A percentile compares a stretch with the other conserved stretches of the same genome.
phyloP scores from a whole-genome alignment of 139 green algal species.

The Chlorella sp. region DNA sequence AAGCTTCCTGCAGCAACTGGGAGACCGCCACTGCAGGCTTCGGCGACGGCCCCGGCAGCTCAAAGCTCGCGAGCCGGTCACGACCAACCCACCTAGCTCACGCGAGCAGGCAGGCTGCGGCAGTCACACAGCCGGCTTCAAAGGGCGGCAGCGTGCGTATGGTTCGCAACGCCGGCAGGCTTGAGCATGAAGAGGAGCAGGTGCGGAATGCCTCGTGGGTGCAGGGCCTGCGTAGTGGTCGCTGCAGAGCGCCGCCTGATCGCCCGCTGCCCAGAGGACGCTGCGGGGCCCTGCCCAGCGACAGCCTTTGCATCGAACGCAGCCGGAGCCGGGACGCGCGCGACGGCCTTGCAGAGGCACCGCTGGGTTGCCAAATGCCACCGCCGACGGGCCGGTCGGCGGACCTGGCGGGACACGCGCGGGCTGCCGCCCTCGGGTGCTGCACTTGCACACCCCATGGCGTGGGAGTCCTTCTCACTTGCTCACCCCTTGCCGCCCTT shows the following conservation, averaged over 20 bases:
- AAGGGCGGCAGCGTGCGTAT: no score
- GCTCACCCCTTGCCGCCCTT: not conserved
- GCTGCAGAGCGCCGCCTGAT: not conserved
- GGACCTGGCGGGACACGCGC: not conserved
- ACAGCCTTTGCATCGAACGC: no score
- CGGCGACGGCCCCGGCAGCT: no score
- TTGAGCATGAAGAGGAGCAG: not conserved
- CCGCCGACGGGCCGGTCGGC: not conserved
- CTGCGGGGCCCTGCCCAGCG: not conserved
- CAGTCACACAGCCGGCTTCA: no score
- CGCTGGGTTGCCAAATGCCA: not conserved
- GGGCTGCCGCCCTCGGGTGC: not conserved
- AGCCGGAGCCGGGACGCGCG: not conserved
- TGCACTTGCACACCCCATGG: not conserved
- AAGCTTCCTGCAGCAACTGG: no score
- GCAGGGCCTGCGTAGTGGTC: not conserved
- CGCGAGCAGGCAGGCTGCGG: no score
- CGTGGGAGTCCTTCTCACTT: not conserved
- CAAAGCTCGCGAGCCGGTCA: no score
- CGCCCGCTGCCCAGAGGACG: not conserved
- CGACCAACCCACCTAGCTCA: no score
- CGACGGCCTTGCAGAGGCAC: not conserved
- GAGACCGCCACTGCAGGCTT: no score
- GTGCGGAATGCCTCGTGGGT: not conserved
- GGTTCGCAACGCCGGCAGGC: no score